Conservation (phyloP, 257 asterid genomes). For the Solanum virginianum region DNA sequence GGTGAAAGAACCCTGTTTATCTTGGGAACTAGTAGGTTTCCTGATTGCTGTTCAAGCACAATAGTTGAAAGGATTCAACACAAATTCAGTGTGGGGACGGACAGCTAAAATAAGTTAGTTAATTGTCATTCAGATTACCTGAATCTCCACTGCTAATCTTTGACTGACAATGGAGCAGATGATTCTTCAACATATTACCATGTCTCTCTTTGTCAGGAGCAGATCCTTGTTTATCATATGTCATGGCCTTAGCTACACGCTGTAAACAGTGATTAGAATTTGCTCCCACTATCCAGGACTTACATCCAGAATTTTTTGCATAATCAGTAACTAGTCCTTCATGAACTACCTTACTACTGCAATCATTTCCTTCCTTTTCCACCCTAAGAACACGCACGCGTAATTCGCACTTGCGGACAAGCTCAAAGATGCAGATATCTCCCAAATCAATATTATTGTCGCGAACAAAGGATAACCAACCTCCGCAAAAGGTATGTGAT, state of each 20-base stretch:
- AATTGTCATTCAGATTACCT: conserved; percentile 21
- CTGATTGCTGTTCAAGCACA: conserved; percentile 25
- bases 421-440: conserved; percentile 89
- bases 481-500: conserved; percentile 92
- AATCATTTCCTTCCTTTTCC: conserved; percentile 44
- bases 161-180: conserved; percentile 18
- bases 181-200: conserved; percentile 8
- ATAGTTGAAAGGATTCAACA: background rate
- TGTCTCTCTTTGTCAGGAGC: conserved; percentile 6
- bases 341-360: conserved; percentile 25
- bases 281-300: conserved; percentile 29
- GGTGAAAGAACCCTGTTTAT: conserved; percentile 45
- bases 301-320: conserved; percentile 34
- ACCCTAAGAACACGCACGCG: conserved; percentile 67
- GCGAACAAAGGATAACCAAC: conserved; percentile 91
- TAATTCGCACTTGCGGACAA: conserved; percentile 50
- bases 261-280: conserved; percentile 15
- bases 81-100: background rate
- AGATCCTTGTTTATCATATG: conserved; percentile 3
- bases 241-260: background rate
- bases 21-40: conserved; percentile 32
- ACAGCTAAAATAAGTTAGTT: background rate
- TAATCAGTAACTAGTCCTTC: conserved; percentile 22
- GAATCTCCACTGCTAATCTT: conserved; percentile 23
- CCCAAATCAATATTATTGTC: conserved; percentile 61